Conservation (phyloP, 2,329 filamentous ascomycete species). For the Ceratocystis lukuohia region DNA sequence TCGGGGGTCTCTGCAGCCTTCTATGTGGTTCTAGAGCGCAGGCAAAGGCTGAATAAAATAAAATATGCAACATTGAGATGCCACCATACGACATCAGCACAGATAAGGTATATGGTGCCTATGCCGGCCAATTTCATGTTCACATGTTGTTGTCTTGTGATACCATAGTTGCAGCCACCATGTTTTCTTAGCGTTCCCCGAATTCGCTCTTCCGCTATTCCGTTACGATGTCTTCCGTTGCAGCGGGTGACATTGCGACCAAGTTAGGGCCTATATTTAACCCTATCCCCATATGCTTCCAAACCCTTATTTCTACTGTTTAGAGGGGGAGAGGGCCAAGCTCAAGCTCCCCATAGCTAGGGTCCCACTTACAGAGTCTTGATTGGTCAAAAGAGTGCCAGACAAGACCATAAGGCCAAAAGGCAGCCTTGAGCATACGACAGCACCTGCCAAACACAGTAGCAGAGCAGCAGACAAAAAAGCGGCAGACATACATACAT, state of each 20-base stretch:
- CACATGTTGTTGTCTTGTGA: neutral
- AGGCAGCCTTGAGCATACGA: constrained; percentile 24
- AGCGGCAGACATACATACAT: neutral
- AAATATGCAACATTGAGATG: too few relatives aligned
- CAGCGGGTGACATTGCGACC: neutral
- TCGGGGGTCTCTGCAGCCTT: neutral
- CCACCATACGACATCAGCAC: too few relatives aligned
- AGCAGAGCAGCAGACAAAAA: neutral
- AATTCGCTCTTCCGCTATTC: neutral
- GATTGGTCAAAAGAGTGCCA: constrained; percentile 18
- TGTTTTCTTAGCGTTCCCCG: neutral
- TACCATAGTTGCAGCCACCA: neutral
- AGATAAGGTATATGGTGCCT: too few relatives aligned
- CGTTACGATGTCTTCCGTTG: neutral
- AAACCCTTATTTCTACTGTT: neutral
- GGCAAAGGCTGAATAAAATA: neutral
- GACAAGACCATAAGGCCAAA: constrained; percentile 20
- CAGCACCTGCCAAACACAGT: constrained; percentile 21
- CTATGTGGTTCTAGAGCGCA: neutral
- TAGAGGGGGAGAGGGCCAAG: neutral
- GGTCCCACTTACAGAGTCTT: constrained; percentile 8
- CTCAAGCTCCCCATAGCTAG: constrained; percentile 8
- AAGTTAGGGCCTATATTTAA: neutral
- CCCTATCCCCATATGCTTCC: neutral
- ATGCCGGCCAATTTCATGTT: too few relatives aligned